phyloP scores from a whole-genome alignment of 306 rosid genomes.

The Styphnolobium japonicum region DNA sequence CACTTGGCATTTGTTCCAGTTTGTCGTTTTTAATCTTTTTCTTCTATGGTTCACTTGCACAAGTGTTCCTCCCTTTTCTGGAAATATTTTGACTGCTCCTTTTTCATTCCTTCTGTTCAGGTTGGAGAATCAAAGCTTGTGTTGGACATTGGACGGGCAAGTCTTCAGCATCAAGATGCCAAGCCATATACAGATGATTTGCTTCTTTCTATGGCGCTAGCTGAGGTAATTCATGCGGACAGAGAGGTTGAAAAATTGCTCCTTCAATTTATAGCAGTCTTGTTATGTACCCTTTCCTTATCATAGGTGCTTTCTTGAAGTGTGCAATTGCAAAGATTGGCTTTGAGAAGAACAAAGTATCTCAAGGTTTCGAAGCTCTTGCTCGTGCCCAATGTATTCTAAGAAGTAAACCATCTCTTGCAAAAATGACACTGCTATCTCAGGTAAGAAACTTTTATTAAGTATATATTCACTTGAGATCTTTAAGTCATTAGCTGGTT shows the following conservation, averaged over 20 bases:
- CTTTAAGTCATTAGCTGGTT: background rate
- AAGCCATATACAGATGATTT: conserved; percentile 81
- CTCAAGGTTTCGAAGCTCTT: conserved; percentile 98
- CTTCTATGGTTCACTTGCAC: background rate
- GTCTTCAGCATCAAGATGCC: conserved; percentile 74
- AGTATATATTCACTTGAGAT: background rate
- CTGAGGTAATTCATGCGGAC: conserved; percentile 76
- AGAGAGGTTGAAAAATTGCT: conserved; percentile 38
- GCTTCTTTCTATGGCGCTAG: conserved; percentile 89
- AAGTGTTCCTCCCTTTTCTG: background rate
- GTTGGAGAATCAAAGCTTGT: conserved; percentile 88
- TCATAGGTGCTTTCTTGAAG: conserved; percentile 85
- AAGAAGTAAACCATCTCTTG: conserved; percentile 76
- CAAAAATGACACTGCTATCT: conserved; percentile 69
- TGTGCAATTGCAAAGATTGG: conserved; percentile 89
- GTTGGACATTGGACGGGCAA: conserved; percentile 64
- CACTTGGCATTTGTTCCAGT: background rate
- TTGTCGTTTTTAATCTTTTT: background rate
- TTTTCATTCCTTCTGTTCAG: conserved; percentile 43
- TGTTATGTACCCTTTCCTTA: conserved; percentile 64
- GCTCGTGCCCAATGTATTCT: conserved; percentile 94
- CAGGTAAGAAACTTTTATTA: conserved; percentile 47
- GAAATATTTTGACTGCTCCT: conserved; percentile 9
- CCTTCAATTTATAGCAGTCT: conserved; percentile 34
- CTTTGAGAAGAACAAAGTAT: conserved; percentile 88